phyloP scores from a whole-genome alignment of 2,329 filamentous ascomycete species.

The Cytospora leucostoma region DNA sequence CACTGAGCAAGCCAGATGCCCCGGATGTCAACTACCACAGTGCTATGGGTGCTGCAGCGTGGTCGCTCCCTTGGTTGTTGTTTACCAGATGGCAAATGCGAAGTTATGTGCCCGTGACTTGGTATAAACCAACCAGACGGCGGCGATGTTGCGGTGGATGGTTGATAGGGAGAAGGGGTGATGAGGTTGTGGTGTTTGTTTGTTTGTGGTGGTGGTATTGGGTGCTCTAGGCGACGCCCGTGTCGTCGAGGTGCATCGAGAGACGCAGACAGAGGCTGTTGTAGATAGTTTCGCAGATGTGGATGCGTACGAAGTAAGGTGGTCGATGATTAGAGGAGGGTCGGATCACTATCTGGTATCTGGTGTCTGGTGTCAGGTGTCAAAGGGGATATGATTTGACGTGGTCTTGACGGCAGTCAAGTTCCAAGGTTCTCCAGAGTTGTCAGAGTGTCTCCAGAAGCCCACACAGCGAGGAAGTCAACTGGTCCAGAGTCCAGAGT shows the following conservation, averaged over 20 bases:
- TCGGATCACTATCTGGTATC: conserved; percentile 1
- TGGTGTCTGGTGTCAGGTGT: not conserved
- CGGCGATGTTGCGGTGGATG: not conserved
- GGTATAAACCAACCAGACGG: not conserved
- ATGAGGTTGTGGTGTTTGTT: not conserved
- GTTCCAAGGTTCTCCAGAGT: not conserved
- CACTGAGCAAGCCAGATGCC: not conserved
- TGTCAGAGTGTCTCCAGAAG: not conserved
- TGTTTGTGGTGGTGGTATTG: not conserved
- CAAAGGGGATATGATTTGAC: not conserved
- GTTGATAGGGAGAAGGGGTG: not conserved
- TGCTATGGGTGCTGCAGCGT: not conserved
- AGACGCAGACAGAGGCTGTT: not conserved
- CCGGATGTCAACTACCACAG: not conserved
- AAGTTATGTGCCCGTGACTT: not conserved
- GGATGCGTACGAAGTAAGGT: not conserved
- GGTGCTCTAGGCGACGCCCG: conserved; percentile 1
- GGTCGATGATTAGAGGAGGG: not conserved
- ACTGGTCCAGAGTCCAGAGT: not conserved
- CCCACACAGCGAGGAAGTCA: not conserved
- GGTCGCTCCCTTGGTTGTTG: not conserved
- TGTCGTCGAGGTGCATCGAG: conserved; percentile 3
- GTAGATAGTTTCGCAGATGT: not conserved
- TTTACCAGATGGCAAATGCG: not conserved
- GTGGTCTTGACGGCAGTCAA: too few relatives aligned